Evolutionary conservation across 1,284 basidiomycete genomes (phyloP).

Genomic region (Trichosporon inkin): DNA sequence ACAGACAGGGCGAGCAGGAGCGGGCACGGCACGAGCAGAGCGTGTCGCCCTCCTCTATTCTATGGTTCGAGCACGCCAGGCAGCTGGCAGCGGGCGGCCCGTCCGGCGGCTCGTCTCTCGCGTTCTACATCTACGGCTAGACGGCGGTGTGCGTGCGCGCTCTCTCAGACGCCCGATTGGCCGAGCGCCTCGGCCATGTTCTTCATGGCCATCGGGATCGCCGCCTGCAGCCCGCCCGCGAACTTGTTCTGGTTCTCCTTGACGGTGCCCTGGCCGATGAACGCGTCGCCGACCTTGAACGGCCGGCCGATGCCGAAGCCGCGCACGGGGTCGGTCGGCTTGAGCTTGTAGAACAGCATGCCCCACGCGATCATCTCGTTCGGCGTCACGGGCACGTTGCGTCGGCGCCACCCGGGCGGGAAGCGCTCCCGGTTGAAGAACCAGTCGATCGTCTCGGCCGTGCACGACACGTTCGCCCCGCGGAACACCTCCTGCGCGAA

Average conservation of each 20-base stretch:
- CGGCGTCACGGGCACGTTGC: conserved; percentile 6
- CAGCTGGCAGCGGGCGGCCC: no score
- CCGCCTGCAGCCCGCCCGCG: not conserved
- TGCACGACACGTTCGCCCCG: not conserved
- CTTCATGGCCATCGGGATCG: not conserved
- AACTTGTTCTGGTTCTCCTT: not conserved
- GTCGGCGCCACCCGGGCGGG: conserved; percentile 12
- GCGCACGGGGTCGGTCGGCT: conserved; percentile 1
- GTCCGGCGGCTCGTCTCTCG: no score
- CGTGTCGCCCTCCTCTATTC: no score
- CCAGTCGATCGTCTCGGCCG: conserved; percentile 3
- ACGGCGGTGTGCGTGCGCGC: no score
- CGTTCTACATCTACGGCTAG: no score
- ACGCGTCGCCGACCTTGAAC: not conserved
- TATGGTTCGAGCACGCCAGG: no score
- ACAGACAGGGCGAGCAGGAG: no score
- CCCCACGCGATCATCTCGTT: conserved; percentile 17
- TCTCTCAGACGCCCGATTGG: not conserved
- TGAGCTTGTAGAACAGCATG: conserved; percentile 4
- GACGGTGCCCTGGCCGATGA: conserved; percentile 1
- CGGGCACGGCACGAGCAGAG: no score
- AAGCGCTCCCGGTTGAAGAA: conserved; percentile 16
- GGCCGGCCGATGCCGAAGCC: not conserved
- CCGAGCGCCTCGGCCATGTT: conserved; percentile 1
- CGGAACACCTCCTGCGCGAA: conserved; percentile 14